These are phyloP conservation scores for Trametes punicea DNA, from an alignment of 768 basidiomycete species.

Conservation along the genomic window DNA sequence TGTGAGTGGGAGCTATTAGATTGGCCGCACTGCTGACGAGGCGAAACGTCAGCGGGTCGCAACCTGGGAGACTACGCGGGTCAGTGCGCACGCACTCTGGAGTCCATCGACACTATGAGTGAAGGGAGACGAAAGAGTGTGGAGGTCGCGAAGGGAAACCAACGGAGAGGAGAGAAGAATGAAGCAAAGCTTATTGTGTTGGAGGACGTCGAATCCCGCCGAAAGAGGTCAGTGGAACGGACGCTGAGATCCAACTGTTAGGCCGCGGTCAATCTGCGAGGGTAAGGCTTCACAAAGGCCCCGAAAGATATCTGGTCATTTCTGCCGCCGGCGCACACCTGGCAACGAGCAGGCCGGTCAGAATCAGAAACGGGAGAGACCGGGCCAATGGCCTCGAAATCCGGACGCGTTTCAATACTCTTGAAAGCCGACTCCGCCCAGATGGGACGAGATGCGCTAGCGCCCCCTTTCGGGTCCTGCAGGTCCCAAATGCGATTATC, in stretches of 20 bases:
- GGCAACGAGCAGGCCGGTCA: constrained; percentile 11
- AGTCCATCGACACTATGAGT: constrained; percentile 5
- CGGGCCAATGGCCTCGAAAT: constrained; percentile 3
- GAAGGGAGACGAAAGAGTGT: not conserved
- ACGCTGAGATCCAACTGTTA: constrained; percentile 5
- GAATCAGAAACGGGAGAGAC: constrained; percentile 5
- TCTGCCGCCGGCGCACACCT: constrained; percentile 2
- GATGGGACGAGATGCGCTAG: constrained; percentile 1
- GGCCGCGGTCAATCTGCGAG: constrained; percentile 6
- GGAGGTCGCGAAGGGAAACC: not conserved
- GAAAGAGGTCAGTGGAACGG: constrained; percentile 15
- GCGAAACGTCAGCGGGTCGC: not conserved
- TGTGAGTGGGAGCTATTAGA: not conserved
- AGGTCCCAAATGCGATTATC: constrained; percentile 7
- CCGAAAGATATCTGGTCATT: constrained; percentile 3
- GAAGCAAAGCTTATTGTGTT: constrained; percentile 1
- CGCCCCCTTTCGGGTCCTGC: not conserved
- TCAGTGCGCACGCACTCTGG: constrained; percentile 4
- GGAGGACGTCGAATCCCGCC: constrained; percentile 11
- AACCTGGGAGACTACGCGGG: not conserved
- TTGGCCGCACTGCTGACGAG: constrained; percentile 11
- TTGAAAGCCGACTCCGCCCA: constrained; percentile 9
- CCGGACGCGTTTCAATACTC: constrained; percentile 17
- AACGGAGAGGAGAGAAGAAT: constrained; percentile 1
- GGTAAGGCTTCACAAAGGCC: constrained; percentile 1